Conservation (phyloP, 495 filamentous ascomycete genomes). For the Lindgomyces ingoldianus region DNA sequence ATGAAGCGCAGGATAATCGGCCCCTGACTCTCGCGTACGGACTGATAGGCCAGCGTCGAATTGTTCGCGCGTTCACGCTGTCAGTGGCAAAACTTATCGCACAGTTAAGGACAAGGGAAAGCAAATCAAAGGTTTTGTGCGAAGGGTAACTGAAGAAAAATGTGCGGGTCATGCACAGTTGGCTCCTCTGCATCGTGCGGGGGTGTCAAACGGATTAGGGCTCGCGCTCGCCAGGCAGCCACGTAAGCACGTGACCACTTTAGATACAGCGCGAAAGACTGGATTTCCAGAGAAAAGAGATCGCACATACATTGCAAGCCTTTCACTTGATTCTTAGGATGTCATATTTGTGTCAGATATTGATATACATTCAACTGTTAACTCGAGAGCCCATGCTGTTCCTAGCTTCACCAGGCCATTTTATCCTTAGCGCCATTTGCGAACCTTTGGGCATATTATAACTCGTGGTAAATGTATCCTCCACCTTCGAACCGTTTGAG, state of each 20-base stretch:
- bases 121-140: neutral
- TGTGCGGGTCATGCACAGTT: neutral
- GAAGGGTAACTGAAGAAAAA: neutral
- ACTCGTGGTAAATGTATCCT: too few species aligned
- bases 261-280: too few species aligned
- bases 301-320: too few species aligned
- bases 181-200: neutral
- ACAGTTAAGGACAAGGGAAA: neutral
- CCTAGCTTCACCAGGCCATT: too few species aligned
- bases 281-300: too few species aligned
- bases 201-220: neutral
- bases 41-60: slow-evolving; percentile 1
- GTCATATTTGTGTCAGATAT: too few species aligned
- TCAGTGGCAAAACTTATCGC: slow-evolving; percentile 13
- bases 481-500: too few species aligned
- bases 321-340: too few species aligned
- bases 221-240: neutral
- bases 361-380: too few species aligned
- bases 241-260: neutral
- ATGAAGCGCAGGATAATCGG: slow-evolving; percentile 7
- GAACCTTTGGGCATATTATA: too few species aligned
- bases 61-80: slow-evolving; percentile 14
- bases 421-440: too few species aligned
- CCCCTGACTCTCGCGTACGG: slow-evolving; percentile 1
- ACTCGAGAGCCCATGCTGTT: too few species aligned